These are phyloP conservation scores for Phaeomoniella chlamydospora DNA, from an alignment of 2,329 filamentous ascomycete species.

Conservation along the genomic window DNA sequence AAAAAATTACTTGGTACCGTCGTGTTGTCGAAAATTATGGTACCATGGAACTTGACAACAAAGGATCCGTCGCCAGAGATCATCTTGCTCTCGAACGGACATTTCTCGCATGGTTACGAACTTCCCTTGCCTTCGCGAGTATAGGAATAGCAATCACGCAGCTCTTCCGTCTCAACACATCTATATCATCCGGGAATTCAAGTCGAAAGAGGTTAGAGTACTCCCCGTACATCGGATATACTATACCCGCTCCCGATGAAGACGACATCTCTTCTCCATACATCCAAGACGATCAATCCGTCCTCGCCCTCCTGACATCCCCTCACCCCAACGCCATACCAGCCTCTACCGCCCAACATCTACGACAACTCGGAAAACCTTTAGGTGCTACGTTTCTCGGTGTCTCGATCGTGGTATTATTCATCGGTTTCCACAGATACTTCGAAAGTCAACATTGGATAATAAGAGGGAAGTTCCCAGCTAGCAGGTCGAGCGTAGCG, in stretches of 20 bases:
- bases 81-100: slow-evolving; percentile 52
- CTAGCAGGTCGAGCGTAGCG: slow-evolving; percentile 46
- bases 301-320: slow-evolving; percentile 10
- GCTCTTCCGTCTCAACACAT: slow-evolving; percentile 49
- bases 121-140: slow-evolving; percentile 48
- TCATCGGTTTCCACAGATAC: slow-evolving; percentile 50
- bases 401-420: slow-evolving; percentile 44
- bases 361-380: slow-evolving; percentile 42
- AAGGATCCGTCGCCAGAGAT: slow-evolving; percentile 50
- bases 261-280: slow-evolving; percentile 3
- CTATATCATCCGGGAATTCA: slow-evolving; percentile 15
- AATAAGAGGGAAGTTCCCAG: slow-evolving; percentile 51
- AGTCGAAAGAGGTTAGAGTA: slow-evolving; percentile 4
- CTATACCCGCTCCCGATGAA: slow-evolving; percentile 5
- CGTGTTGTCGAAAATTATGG: slow-evolving; percentile 43
- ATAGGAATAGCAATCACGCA: slow-evolving; percentile 54
- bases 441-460: slow-evolving; percentile 56
- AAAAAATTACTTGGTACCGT: slow-evolving; percentile 27
- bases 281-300: slow-evolving; percentile 8
- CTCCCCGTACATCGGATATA: slow-evolving; percentile 10
- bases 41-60: slow-evolving; percentile 49
- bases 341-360: slow-evolving; percentile 15
- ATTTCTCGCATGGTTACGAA: slow-evolving; percentile 55
- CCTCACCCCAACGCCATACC: slow-evolving; percentile 5
- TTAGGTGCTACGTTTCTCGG: slow-evolving; percentile 51